A percentile compares a stretch with the other conserved stretches of the same genome.
These are phyloP conservation scores for Diophrys appendiculata DNA, from an alignment of 73 alveolate genomes.

Conservation along the genomic window DNA sequence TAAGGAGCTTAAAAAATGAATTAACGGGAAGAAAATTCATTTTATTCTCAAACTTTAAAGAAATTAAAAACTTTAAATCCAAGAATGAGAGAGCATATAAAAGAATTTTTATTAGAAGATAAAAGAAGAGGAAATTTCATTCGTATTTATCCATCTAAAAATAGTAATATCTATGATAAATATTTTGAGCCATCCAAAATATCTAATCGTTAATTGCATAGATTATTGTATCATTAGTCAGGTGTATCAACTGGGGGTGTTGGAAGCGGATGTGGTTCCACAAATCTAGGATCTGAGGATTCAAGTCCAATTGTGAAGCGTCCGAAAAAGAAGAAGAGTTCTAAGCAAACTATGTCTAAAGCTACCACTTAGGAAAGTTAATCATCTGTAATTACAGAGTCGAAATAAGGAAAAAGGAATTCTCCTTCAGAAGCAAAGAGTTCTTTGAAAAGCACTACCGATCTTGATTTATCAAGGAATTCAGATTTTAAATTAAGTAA, in stretches of 20 bases:
- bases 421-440: not conserved
- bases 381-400: not conserved
- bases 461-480: not conserved
- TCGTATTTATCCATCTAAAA: slow-evolving; percentile 45
- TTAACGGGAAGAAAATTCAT: too few species aligned
- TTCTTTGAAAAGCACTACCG: not conserved
- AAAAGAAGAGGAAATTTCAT: slow-evolving; percentile 20
- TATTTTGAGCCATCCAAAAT: not conserved
- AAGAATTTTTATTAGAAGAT: not conserved
- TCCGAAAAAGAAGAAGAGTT: not conserved
- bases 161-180: not conserved
- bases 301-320: not conserved
- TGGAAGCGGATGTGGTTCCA: not conserved
- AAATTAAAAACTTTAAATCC: too few species aligned
- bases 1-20: too few species aligned
- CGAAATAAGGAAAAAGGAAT: not conserved
- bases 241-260: too few species aligned
- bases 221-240: too few species aligned
- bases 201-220: too few species aligned
- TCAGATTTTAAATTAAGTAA: not conserved
- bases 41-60: too few species aligned
- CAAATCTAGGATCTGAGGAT: not conserved
- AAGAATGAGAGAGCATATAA: not conserved
- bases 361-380: too few species aligned
- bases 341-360: too few species aligned